Evolutionary conservation across 306 rosid species (phyloP), one percentile per base, ranked within the genome.

Genomic region (Spatholobus suberectus): DNA sequence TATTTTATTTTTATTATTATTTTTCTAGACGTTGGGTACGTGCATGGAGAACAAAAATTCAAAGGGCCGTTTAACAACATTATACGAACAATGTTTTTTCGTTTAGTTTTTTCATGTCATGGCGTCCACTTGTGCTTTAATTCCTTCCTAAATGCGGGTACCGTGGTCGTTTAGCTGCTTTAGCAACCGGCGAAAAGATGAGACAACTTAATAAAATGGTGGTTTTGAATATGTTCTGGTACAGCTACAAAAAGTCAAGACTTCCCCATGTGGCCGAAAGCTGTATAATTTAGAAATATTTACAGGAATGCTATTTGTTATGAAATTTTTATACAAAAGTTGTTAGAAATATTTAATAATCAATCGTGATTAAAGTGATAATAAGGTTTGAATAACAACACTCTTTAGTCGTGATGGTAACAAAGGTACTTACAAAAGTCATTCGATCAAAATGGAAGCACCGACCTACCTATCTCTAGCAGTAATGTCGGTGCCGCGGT

Each of bases 21-120:
- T n/a, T n/a, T n/a, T n/a, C n/a, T n/a, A n/a, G n/a, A n/a, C n/a
- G n/a, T n/a, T n/a, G n/a, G n/a, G n/a, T 44, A 4, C 9, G 59
- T 18, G 10, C 24, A 52, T n/a, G 24, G 59, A 52, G 14, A 20
- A n/a, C n/a, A 65, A 65, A 32, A 24, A 21, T 37, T 75, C 81
- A 40, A 75, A 41, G 41, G 54, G 70, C 4, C 34, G 86, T 76
- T 83, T 59, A 83, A 44, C 86, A 70, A 83, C 73, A 69, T 38
- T 62, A 5, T 14, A 79, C 40, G 5, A 46, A 44, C 8, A 23
- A 13, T 12, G 15, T 52, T n/a, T n/a, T n/a, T n/a, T n/a, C n/a
- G n/a, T n/a, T n/a, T n/a, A n/a, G n/a, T 3, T 58, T 78, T 61
- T 12, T 23, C 63, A 54, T 5, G 6, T 24, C 1, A 11, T 0